Evolutionary conservation across 352 stramenopile genomes (phyloP).

Genomic region (Phytopythium chamaehyphon): DNA sequence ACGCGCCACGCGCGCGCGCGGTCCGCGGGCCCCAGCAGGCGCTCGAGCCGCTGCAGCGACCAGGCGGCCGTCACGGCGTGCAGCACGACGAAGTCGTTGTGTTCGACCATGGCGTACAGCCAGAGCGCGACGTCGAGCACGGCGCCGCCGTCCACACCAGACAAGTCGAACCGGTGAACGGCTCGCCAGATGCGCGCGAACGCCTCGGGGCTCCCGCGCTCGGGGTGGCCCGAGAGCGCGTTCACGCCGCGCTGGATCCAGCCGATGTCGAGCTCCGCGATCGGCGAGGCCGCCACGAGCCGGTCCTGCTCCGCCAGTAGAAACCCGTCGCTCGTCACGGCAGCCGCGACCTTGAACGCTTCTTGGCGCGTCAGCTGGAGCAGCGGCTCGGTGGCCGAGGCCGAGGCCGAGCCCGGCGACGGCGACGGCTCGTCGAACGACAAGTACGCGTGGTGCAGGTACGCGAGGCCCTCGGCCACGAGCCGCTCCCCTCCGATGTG

Average conservation of each 20-base stretch:
- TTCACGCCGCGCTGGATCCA: conserved; percentile 27
- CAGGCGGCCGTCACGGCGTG: conserved; percentile 34
- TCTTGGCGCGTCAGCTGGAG: conserved; percentile 17
- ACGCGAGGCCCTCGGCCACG: conserved; percentile 31
- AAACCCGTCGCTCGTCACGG: conserved; percentile 20
- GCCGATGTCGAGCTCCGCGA: conserved; percentile 26
- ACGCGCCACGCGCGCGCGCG: conserved; percentile 22
- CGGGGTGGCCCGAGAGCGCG: conserved; percentile 19
- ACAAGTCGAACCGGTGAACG: conserved; percentile 25
- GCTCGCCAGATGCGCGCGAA: conserved; percentile 22
- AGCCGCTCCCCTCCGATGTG: conserved; percentile 29
- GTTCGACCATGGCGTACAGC: conserved; percentile 30
- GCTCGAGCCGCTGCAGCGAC: conserved; percentile 33
- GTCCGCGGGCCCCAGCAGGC: conserved; percentile 23
- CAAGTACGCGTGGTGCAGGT: conserved; percentile 30
- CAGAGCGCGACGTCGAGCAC: conserved; percentile 32
- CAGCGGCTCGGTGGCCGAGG: conserved; percentile 11
- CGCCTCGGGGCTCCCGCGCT: conserved; percentile 16
- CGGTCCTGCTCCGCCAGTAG: conserved; percentile 20
- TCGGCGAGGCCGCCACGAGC: conserved; percentile 9
- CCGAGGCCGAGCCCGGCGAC: too few relatives aligned
- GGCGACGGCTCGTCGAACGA: conserved; percentile 24
- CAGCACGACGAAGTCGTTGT: conserved; percentile 37
- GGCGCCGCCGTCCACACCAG: conserved; percentile 16
- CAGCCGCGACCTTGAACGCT: conserved; percentile 13